A percentile compares a stretch with the other conserved stretches of the same genome.
phyloP scores from a whole-genome alignment of 2,329 filamentous ascomycete species.

The Penicillium nordicum region DNA sequence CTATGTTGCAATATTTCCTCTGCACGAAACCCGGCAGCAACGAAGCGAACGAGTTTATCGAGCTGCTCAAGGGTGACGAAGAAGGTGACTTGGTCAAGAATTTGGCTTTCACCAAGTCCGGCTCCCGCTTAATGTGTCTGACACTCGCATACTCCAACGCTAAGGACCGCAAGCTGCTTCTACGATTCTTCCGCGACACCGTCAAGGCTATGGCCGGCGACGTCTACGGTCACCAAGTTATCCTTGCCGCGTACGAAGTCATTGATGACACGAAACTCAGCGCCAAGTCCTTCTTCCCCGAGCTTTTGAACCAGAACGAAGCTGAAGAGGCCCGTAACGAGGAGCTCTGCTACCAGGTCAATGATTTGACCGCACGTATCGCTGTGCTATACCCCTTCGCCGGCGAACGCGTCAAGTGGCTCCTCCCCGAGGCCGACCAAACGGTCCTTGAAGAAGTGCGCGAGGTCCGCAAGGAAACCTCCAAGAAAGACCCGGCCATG shows the following conservation, averaged over 20 bases:
- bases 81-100: constrained; percentile 89
- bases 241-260: constrained; percentile 83
- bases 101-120: constrained; percentile 89
- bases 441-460: constrained; percentile 73
- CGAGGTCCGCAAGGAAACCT: constrained; percentile 74
- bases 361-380: constrained; percentile 52
- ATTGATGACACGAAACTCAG: constrained; percentile 91
- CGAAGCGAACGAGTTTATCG: constrained; percentile 82
- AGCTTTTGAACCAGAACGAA: constrained; percentile 70
- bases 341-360: constrained; percentile 43
- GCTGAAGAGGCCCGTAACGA: constrained; percentile 40
- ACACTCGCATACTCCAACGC: constrained; percentile 79
- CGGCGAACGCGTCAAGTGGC: constrained; percentile 57
- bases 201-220: constrained; percentile 83
- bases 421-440: constrained; percentile 62
- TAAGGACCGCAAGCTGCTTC: constrained; percentile 86
- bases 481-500: constrained; percentile 81
- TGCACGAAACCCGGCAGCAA: constrained; percentile 72
- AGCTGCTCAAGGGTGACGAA: constrained; percentile 88
- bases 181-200: constrained; percentile 87
- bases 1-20: constrained; percentile 94
- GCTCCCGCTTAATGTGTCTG: constrained; percentile 75
- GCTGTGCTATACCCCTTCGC: constrained; percentile 80
- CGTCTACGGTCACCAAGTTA: constrained; percentile 70
- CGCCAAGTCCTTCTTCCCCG: constrained; percentile 79